Evolutionary conservation across 2,329 filamentous ascomycete species (phyloP), one percentile per base, ranked within the genome.

Genomic region (Colletotrichum shisoi): DNA sequence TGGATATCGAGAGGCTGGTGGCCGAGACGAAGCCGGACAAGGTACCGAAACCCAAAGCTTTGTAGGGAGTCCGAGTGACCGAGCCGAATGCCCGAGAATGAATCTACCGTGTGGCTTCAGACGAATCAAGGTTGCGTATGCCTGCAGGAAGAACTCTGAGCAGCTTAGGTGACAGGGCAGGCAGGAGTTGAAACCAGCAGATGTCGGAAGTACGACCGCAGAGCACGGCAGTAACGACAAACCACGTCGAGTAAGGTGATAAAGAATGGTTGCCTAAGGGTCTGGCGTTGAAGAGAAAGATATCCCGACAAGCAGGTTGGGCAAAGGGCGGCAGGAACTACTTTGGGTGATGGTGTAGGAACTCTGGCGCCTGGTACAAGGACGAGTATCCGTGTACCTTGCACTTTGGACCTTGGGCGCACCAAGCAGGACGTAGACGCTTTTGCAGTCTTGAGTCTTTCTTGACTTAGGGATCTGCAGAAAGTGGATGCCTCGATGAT

Each of bases 81-180:
- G 53, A 46, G n/a, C 17, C 39, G 52, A 58, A 42, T 48, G 42
- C 48, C 45, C 24, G 49, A 45, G 19, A n/a, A 13, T 39, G 37
- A 27, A 63, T 39, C 31, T 42, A 49, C 8, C 53, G 45, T 31
- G 5, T 24, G 34, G 31, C 54, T 65, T 67, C 42, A 40, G 65
- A 67, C 51, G 60, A 60, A 31, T 58, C 48, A 59, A 64, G 24
- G 61, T 60, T 65, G 31, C 24, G 17, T 11, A 62, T 60, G 61
- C 54, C 49, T 60, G 61, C 54, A 42, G 61, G 54, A 40, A 60
- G 44, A 45, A 59, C 21, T 59, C 48, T 44, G 27, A 31, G 19
- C 54, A 65, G 56, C 31, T 60, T 51, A 49, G 48, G 56, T 54
- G 61, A 39, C 65, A 49, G 24, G 49, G 24, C 44, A 49, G 49